Base-by-base conservation (phyloP, 2,329 filamentous ascomycete genomes). In the Fonsecaea monophora region DNA sequence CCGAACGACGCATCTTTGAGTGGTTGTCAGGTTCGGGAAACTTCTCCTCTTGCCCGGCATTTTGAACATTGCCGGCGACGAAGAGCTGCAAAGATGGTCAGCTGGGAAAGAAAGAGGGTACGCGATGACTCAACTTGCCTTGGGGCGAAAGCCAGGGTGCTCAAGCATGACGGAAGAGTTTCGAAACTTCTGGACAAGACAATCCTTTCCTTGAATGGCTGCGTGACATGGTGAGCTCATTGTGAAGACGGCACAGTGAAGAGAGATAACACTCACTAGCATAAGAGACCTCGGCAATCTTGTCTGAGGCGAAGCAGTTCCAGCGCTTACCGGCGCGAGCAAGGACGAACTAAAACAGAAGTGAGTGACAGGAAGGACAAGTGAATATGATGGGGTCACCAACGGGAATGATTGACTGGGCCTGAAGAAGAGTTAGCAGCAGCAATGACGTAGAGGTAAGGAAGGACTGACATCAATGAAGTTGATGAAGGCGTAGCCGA, bases 161-260 rank as follows among this genome's bases (percentile, higher is more conserved):
- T 98, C 94, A 0, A 94, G 83, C 92, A 98, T 97, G 35, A 99
- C 93, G 0, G 92, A 94, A 45, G 92, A 97, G 81, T 99, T 99
- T 40, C 95, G 89, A 75, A 99, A 99, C 76, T 98, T 97, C 77
- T 96, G 91, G 6, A 97, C 87, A 0, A 98, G 84, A 70, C 92
- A 94, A 75, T 97, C 93, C 70, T 90, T 90, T 54, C 95, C 95
- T 81, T 99, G 95, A 67, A 97, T 94, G 12, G 94, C 91, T 93
- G 65, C 57, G 40, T 60, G 21, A 12, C 9, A 64, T 60, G 59
- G 70, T 62, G 50, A 68, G 66, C 38, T 50, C n/a, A 48, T 42
- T 37, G 37, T 58, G 37, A 48, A 10, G n/a, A 57, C 53, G 57
- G 57, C 13, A 42, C 18, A 30, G 34, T 32, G 21, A 32, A 30